Conservation (phyloP, 1,139 yeast genomes). For the Spathaspora sp. region DNA sequence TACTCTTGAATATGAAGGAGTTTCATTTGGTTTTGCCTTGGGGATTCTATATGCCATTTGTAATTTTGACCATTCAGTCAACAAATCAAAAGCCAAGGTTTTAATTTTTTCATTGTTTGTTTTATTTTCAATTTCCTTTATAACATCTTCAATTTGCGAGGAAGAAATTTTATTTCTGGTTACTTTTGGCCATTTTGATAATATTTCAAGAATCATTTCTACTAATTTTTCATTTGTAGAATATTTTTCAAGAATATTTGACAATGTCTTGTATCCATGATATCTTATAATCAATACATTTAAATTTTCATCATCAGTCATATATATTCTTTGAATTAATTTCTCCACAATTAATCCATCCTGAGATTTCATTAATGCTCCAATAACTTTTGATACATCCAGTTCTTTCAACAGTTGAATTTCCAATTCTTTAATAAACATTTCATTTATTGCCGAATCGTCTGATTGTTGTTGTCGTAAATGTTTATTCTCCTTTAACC, state of each 20-base stretch:
- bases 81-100: constrained; percentile 41
- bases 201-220: constrained; percentile 51
- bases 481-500: constrained; percentile 61
- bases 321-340: constrained; percentile 64
- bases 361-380: constrained; percentile 75
- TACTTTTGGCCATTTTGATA: constrained; percentile 75
- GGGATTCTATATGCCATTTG: constrained; percentile 87
- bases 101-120: constrained; percentile 33
- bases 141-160: constrained; percentile 70
- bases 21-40: constrained; percentile 26
- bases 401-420: constrained; percentile 51
- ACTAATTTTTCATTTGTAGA: constrained; percentile 40
- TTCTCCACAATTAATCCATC: constrained; percentile 66
- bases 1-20: constrained; percentile 17
- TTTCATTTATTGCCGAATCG: constrained; percentile 60
- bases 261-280: constrained; percentile 85
- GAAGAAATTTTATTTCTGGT: constrained; percentile 81
- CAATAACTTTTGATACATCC: constrained; percentile 78
- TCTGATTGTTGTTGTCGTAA: constrained; percentile 51
- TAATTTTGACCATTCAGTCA: constrained; percentile 70
- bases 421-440: constrained; percentile 60
- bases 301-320: constrained; percentile 54
- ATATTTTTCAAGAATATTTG: constrained; percentile 51
- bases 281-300: constrained; percentile 65
- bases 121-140: constrained; percentile 39